phyloP scores from a whole-genome alignment of 495 filamentous ascomycete genomes.

The Podospora fimiseda region DNA sequence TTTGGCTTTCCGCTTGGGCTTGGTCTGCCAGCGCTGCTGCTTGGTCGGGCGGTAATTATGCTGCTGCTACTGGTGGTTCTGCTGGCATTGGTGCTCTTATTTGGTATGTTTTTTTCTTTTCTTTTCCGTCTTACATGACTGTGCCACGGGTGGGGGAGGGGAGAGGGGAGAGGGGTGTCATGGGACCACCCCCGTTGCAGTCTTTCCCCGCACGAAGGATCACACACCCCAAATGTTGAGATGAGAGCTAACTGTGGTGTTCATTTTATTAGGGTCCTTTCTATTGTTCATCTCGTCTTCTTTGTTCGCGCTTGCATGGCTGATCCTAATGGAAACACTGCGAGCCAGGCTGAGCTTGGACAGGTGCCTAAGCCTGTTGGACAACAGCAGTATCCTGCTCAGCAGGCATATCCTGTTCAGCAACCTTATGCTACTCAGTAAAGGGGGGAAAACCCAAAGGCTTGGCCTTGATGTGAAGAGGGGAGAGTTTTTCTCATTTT shows the following conservation, averaged over 20 bases:
- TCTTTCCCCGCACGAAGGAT: background rate
- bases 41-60: conserved; percentile 17
- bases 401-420: conserved; percentile 13
- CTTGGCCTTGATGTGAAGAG: too few species aligned
- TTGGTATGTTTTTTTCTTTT: conserved; percentile 23
- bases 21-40: conserved; percentile 34
- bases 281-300: conserved; percentile 30
- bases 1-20: conserved; percentile 38
- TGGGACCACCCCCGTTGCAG: background rate
- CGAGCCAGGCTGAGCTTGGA: conserved; percentile 27
- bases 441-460: background rate
- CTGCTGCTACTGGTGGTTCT: conserved; percentile 24
- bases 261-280: conserved; percentile 26
- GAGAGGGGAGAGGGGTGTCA: background rate
- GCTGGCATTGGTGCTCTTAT: conserved; percentile 35
- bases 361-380: conserved; percentile 22
- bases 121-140: background rate
- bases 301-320: conserved; percentile 28
- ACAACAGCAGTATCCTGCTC: conserved; percentile 10
- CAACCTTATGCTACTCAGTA: conserved; percentile 7
- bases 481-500: too few species aligned
- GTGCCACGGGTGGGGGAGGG: background rate
- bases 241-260: background rate
- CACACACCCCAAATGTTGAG: background rate
- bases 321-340: conserved; percentile 7